These are phyloP conservation scores for Kalmanozyma brasiliensis DNA, from an alignment of 1,284 basidiomycete genomes.

Conservation along the genomic window DNA sequence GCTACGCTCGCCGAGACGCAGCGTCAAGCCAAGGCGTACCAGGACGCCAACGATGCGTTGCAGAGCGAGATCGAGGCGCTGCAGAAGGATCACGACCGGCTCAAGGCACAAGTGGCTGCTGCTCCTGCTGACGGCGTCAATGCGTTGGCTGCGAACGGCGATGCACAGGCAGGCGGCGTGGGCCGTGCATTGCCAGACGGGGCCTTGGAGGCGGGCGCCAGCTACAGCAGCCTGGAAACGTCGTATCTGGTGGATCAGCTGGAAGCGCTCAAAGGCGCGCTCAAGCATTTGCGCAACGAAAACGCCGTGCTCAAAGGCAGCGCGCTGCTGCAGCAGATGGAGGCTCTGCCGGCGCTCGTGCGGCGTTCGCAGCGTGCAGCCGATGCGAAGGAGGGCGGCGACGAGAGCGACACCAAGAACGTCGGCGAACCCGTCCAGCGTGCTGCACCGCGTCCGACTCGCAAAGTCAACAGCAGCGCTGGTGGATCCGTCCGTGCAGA, in stretches of 20 bases:
- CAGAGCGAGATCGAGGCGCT: slow-evolving; percentile 86
- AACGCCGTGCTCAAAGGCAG: slow-evolving; percentile 91
- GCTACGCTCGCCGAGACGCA: slow-evolving; percentile 80
- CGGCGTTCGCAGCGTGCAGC: not conserved
- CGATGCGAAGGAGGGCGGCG: slow-evolving; percentile 10
- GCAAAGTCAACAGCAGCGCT: not conserved
- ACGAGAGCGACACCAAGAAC: slow-evolving; percentile 38
- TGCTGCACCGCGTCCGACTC: not conserved
- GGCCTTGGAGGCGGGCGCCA: slow-evolving; percentile 17
- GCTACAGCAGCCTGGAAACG: slow-evolving; percentile 47
- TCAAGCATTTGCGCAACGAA: slow-evolving; percentile 88
- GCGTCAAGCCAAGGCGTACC: slow-evolving; percentile 86
- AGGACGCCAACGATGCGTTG: slow-evolving; percentile 90
- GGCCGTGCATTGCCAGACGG: slow-evolving; percentile 6
- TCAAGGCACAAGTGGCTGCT: slow-evolving; percentile 73
- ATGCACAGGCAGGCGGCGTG: not conserved
- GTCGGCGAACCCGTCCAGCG: slow-evolving; percentile 34
- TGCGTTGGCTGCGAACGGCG: not conserved
- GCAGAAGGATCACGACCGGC: slow-evolving; percentile 84
- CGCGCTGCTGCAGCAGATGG: slow-evolving; percentile 83
- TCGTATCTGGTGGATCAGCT: slow-evolving; percentile 72
- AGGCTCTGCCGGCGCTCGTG: slow-evolving; percentile 72
- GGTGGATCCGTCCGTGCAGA: slow-evolving; percentile 11
- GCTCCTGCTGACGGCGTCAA: slow-evolving; percentile 4
- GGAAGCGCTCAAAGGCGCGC: slow-evolving; percentile 85